Evolutionary conservation across 2,329 filamentous ascomycete genomes (phyloP).

Genomic region (Thermoascus crustaceus): DNA sequence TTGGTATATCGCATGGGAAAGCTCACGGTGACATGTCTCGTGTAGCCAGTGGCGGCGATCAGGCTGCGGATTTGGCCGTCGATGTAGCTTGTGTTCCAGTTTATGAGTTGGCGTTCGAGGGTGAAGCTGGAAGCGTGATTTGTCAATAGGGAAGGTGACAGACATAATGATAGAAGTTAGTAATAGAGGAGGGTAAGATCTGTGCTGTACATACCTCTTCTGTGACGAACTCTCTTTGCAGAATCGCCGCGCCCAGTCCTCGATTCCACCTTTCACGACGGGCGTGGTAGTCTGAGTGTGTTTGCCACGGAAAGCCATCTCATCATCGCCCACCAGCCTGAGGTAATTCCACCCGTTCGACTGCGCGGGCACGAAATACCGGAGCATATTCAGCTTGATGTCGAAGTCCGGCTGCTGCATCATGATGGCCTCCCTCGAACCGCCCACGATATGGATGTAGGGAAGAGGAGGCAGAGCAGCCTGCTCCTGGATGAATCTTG

Average conservation of each 20-base stretch:
- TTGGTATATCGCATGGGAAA: conserved; percentile 16
- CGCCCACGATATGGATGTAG: conserved; percentile 17
- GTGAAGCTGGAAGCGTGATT: conserved; percentile 8
- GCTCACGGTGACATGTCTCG: conserved; percentile 14
- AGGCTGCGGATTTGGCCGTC: conserved; percentile 20
- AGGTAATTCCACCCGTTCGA: conserved; percentile 11
- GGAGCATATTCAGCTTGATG: conserved; percentile 18
- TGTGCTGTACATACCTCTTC: conserved; percentile 7
- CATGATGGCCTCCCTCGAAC: conserved; percentile 5
- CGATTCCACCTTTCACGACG: conserved; percentile 9
- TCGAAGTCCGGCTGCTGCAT: conserved; percentile 18
- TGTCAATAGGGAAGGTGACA: too few relatives aligned
- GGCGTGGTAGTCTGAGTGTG: conserved; percentile 7
- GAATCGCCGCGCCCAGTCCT: conserved; percentile 16
- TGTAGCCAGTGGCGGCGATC: conserved; percentile 17
- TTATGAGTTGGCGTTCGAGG: conserved; percentile 8
- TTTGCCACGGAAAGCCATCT: conserved; percentile 8
- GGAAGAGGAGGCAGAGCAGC: conserved; percentile 21
- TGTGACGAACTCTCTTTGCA: conserved; percentile 13
- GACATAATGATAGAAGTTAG: too few relatives aligned
- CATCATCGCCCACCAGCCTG: conserved; percentile 9
- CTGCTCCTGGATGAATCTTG: conserved; percentile 20
- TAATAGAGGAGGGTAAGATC: not conserved
- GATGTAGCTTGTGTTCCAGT: conserved; percentile 11
- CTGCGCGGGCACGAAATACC: conserved; percentile 11